Evolutionary conservation across 2,329 filamentous ascomycete species (phyloP).

Genomic region (Aspergillus sp.): DNA sequence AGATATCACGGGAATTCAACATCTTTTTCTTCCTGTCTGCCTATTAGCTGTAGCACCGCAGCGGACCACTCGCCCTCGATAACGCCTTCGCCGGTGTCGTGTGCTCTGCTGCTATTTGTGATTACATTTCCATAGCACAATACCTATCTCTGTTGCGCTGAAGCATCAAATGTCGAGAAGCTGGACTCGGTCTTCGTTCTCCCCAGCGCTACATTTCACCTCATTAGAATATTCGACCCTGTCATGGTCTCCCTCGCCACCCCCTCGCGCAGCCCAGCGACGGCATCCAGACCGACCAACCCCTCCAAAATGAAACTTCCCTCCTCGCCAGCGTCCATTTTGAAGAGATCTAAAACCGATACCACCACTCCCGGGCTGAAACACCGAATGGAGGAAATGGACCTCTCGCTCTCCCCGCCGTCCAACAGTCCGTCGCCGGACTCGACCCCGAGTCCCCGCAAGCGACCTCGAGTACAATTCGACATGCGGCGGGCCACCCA

Average conservation of each 20-base stretch:
- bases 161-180: constrained; percentile 23
- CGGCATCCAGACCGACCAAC: constrained; percentile 23
- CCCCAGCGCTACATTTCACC: constrained; percentile 6
- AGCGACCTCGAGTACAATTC: constrained; percentile 45
- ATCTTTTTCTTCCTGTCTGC: constrained; percentile 2
- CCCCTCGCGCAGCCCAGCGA: constrained; percentile 26
- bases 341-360: constrained; percentile 35
- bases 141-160: not conserved
- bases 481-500: constrained; percentile 37
- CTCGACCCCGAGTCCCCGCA: constrained; percentile 33
- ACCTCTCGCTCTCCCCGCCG: constrained; percentile 33
- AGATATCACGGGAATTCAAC: constrained; percentile 10
- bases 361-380: constrained; percentile 29
- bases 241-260: constrained; percentile 37
- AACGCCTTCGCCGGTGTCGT: constrained; percentile 13
- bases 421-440: constrained; percentile 30
- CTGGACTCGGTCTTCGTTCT: constrained; percentile 6
- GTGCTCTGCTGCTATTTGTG: constrained; percentile 13
- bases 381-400: constrained; percentile 38
- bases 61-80: constrained; percentile 12
- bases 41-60: constrained; percentile 16
- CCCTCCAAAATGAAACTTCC: constrained; percentile 32
- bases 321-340: constrained; percentile 35
- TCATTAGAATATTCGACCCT: constrained; percentile 12
- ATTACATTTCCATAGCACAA: not conserved